Evolutionary conservation across 2,329 filamentous ascomycete genomes (phyloP).

Genomic region (Teratosphaeria destructans): DNA sequence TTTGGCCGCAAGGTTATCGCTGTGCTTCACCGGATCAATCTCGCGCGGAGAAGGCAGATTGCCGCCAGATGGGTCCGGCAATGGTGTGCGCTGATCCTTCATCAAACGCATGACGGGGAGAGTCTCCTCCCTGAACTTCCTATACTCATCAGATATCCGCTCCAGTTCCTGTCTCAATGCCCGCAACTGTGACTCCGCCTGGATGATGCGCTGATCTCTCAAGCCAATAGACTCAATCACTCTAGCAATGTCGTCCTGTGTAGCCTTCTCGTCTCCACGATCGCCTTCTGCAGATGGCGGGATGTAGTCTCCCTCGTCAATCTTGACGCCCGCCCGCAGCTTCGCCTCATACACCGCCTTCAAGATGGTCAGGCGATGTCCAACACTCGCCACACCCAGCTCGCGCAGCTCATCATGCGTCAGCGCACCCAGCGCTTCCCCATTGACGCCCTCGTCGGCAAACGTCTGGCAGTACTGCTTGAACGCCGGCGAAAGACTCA

Average conservation of each 20-base stretch:
- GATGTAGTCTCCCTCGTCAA: slow-evolving; percentile 89
- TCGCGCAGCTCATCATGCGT: slow-evolving; percentile 90
- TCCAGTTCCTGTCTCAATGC: slow-evolving; percentile 51
- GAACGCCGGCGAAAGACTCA: slow-evolving; percentile 25
- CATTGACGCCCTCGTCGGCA: slow-evolving; percentile 85
- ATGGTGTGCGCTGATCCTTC: slow-evolving; percentile 83
- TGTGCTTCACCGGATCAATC: slow-evolving; percentile 15
- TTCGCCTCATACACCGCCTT: slow-evolving; percentile 97
- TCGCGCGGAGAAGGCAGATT: slow-evolving; percentile 25
- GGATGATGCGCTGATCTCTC: slow-evolving; percentile 79
- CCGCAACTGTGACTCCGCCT: slow-evolving; percentile 73
- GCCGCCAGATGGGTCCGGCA: slow-evolving; percentile 46
- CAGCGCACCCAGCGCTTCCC: slow-evolving; percentile 78
- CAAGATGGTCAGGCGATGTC: slow-evolving; percentile 85
- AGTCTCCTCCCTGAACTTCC: slow-evolving; percentile 79
- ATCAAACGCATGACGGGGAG: slow-evolving; percentile 80
- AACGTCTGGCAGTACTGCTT: slow-evolving; percentile 25
- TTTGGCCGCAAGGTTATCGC: slow-evolving; percentile 19
- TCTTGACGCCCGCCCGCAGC: slow-evolving; percentile 79
- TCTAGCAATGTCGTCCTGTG: slow-evolving; percentile 83
- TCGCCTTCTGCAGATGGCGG: slow-evolving; percentile 84
- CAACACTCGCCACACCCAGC: slow-evolving; percentile 86
- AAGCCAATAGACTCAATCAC: slow-evolving; percentile 81
- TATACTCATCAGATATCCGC: slow-evolving; percentile 64
- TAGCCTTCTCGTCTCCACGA: slow-evolving; percentile 74